Percentiles rank a stretch among this genome's conserved stretches.
Evolutionary conservation across 371 early-diverging fungal species (phyloP).

Genomic region (Mortierella sp.): DNA sequence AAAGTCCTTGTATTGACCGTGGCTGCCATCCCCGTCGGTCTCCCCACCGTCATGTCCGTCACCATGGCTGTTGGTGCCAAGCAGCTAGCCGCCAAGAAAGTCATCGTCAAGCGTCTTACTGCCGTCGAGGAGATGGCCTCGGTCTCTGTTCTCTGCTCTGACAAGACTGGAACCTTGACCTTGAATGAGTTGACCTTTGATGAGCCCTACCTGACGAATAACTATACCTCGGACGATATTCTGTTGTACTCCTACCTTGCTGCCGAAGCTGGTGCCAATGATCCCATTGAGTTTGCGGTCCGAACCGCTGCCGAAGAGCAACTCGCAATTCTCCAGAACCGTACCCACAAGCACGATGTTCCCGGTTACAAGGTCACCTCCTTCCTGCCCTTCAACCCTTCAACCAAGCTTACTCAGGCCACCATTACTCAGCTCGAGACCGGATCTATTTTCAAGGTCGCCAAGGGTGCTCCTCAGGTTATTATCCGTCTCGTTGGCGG

Average conservation of each 20-base stretch:
- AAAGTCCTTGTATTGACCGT: constrained; percentile 93
- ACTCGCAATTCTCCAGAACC: constrained; percentile 75
- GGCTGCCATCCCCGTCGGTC: constrained; percentile 97
- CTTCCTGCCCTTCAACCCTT: constrained; percentile 94
- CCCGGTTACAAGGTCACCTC: constrained; percentile 90
- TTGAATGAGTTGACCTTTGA: constrained; percentile 93
- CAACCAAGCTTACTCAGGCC: constrained; percentile 92
- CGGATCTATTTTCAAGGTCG: constrained; percentile 82
- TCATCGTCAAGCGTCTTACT: constrained; percentile 95
- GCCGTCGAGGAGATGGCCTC: constrained; percentile 97
- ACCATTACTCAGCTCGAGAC: constrained; percentile 80
- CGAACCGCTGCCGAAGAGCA: constrained; percentile 85
- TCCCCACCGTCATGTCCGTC: constrained; percentile 97
- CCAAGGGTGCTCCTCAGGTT: constrained; percentile 97
- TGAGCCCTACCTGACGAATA: constrained; percentile 84
- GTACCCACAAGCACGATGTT: constrained; percentile 73
- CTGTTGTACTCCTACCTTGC: constrained; percentile 89
- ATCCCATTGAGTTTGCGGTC: constrained; percentile 93
- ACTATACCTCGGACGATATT: constrained; percentile 85
- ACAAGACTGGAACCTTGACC: constrained; percentile 98
- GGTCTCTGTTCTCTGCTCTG: constrained; percentile 94
- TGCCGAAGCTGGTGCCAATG: constrained; percentile 92
- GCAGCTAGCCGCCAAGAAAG: constrained; percentile 93
- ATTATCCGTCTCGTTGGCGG: constrained; percentile 88
- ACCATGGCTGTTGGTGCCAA: constrained; percentile 97